These are phyloP conservation scores for Cephaloascus fragrans DNA, from an alignment of 805 yeast genomes.

Conservation along the genomic window DNA sequence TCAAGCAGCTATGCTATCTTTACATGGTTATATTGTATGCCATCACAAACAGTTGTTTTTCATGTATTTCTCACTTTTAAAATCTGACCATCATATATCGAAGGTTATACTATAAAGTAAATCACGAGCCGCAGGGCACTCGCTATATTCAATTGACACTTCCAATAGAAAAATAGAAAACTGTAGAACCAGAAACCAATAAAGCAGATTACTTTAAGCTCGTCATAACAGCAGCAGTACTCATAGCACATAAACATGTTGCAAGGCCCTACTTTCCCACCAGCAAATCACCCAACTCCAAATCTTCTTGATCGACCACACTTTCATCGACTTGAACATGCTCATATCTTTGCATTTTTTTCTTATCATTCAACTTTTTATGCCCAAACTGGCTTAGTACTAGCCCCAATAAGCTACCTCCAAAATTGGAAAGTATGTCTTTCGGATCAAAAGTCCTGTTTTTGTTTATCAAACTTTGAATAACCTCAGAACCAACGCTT, in stretches of 20 bases:
- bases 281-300: background rate
- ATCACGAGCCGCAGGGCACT: too few species aligned
- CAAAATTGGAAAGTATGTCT: background rate
- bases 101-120: too few species aligned
- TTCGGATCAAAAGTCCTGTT: conserved; percentile 14
- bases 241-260: too few species aligned
- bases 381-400: background rate
- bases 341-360: background rate
- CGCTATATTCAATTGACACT: background rate
- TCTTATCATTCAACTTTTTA: background rate
- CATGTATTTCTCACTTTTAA: too few species aligned
- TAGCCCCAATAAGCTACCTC: background rate
- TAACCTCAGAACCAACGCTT: conserved; percentile 38
- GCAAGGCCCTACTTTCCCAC: too few species aligned
- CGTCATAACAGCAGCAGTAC: too few species aligned
- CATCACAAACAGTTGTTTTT: too few species aligned
- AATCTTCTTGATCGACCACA: too few species aligned
- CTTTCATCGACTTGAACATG: background rate
- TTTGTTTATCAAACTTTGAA: conserved; percentile 37
- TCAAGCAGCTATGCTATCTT: too few species aligned
- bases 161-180: background rate
- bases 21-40: too few species aligned
- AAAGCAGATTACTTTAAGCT: background rate
- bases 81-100: too few species aligned
- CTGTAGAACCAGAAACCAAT: background rate